Percentiles rank a stretch among this genome's conserved stretches.
Evolutionary conservation across 345 rosid genomes (phyloP).

Genomic region (Citropsis articulata): DNA sequence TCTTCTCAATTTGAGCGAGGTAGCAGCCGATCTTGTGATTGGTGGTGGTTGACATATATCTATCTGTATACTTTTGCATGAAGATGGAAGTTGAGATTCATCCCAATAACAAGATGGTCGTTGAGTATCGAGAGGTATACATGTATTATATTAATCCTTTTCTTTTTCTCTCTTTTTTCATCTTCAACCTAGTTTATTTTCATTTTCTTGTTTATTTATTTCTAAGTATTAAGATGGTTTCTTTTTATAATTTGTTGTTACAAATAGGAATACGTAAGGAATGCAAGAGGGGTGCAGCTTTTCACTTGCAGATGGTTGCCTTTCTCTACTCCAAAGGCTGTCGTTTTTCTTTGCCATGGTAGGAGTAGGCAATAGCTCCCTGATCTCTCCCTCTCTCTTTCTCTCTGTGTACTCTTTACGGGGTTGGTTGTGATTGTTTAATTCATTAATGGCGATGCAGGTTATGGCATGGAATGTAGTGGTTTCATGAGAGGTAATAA

Average conservation of each 20-base stretch:
- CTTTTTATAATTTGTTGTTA: neutral
- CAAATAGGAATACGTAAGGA: conserved; percentile 58
- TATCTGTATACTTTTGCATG: neutral
- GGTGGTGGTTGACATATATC: neutral
- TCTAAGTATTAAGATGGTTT: neutral
- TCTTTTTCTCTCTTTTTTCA: neutral
- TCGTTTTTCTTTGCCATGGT: conserved; percentile 97
- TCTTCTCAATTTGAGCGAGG: too few species aligned
- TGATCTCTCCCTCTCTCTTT: neutral
- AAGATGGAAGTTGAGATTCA: conserved; percentile 32
- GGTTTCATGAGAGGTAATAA: conserved; percentile 90
- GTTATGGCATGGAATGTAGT: conserved; percentile 97
- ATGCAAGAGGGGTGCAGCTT: conserved; percentile 69
- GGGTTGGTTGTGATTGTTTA: conserved; percentile 20
- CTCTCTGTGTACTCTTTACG: neutral
- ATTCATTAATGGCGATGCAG: conserved; percentile 51
- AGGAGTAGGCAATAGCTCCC: neutral
- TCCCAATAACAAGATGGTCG: conserved; percentile 22
- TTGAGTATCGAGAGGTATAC: conserved; percentile 49
- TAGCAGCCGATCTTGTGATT: neutral
- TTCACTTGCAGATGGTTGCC: conserved; percentile 93
- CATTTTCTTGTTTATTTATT: neutral
- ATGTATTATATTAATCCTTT: neutral
- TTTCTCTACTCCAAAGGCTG: conserved; percentile 64
- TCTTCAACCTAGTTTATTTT: neutral